These are phyloP conservation scores for Quercus cerris DNA, from an alignment of 306 rosid genomes.

Conservation along the genomic window DNA sequence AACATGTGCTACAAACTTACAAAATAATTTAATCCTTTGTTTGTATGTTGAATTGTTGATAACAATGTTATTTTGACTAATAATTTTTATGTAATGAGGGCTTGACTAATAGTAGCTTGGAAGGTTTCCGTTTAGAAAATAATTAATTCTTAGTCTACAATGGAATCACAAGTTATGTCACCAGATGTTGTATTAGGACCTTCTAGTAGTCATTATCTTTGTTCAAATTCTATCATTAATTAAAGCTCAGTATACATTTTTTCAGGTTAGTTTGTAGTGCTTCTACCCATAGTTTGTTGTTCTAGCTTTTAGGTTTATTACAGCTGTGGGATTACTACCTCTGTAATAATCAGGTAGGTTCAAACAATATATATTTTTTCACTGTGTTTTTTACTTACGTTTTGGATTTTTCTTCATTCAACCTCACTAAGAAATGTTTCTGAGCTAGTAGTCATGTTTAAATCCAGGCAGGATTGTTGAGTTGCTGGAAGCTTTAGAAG, in stretches of 20 bases:
- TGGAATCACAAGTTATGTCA: neutral
- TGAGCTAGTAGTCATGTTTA: conserved; percentile 29
- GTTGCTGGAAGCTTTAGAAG: conserved; percentile 86
- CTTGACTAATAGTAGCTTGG: no score
- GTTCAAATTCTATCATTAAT: neutral
- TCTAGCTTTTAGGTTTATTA: neutral
- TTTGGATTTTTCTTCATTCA: neutral
- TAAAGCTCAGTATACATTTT: neutral
- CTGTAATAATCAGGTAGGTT: neutral
- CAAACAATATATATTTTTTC: neutral
- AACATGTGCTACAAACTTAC: no score
- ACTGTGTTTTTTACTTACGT: neutral
- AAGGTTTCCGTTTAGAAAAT: neutral
- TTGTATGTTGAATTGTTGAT: no score
- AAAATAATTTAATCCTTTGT: no score
- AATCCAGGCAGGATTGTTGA: conserved; percentile 80
- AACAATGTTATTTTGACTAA: no score
- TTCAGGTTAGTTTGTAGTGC: neutral
- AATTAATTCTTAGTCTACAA: neutral
- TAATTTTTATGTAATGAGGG: no score
- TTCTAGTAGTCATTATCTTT: neutral
- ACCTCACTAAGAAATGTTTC: neutral
- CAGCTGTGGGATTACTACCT: neutral
- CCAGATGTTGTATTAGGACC: neutral
- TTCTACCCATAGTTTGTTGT: neutral